phyloP scores from a whole-genome alignment of 129 eudicot genomes.

The Saussurea involucrata region DNA sequence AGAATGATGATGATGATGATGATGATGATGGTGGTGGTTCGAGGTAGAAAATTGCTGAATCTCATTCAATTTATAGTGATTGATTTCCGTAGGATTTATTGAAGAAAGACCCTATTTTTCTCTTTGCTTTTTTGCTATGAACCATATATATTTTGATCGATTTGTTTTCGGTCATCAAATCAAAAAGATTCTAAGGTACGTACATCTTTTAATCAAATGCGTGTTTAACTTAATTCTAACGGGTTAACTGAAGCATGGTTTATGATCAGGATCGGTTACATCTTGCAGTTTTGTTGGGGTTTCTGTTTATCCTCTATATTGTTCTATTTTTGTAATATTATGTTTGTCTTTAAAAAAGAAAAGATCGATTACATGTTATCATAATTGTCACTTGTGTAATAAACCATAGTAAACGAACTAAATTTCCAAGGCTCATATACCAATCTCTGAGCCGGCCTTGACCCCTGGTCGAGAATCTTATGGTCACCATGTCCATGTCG shows the following conservation, averaged over 20 bases:
- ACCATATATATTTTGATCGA: not conserved
- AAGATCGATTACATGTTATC: not conserved
- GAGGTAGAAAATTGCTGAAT: constrained; percentile 12
- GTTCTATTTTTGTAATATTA: too few relatives aligned
- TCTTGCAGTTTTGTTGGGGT: too few relatives aligned
- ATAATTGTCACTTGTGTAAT: not conserved
- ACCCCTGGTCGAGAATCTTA: too few relatives aligned
- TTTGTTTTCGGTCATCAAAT: not conserved
- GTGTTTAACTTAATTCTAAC: not conserved
- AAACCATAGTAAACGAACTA: not conserved
- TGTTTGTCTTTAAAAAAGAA: too few relatives aligned
- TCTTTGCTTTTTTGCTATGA: not conserved
- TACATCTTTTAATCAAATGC: not conserved
- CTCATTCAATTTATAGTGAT: not conserved
- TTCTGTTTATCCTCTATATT: too few relatives aligned
- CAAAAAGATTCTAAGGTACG: not conserved
- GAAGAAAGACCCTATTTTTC: not conserved
- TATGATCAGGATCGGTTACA: not conserved
- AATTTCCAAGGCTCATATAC: too few relatives aligned
- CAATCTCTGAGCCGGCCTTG: too few relatives aligned
- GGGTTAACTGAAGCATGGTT: too few relatives aligned
- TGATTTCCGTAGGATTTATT: not conserved
- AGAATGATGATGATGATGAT: not conserved
- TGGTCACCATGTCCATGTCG: too few relatives aligned
- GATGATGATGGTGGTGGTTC: constrained; percentile 10